phyloP scores from a whole-genome alignment of 805 yeast genomes.

The Kazachstania africana region DNA sequence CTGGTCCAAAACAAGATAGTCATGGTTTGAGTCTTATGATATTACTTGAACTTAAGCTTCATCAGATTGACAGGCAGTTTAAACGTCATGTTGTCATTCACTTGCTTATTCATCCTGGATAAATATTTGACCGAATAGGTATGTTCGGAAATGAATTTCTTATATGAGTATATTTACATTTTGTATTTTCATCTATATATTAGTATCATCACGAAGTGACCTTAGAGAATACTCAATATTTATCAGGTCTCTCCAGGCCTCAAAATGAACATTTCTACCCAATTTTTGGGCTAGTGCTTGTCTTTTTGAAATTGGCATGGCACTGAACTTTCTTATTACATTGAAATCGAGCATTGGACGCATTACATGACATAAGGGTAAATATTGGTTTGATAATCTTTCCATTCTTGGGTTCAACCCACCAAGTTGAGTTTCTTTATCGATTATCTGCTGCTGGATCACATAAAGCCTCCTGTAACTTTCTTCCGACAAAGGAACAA shows the following conservation, averaged over 20 bases:
- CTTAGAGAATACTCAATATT: conserved; percentile 37
- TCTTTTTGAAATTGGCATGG: conserved; percentile 47
- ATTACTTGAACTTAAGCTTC: too few relatives aligned
- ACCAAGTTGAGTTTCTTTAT: conserved; percentile 57
- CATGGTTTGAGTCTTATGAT: too few relatives aligned
- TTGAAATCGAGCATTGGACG: conserved; percentile 60
- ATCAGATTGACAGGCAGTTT: too few relatives aligned
- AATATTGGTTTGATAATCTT: conserved; percentile 31
- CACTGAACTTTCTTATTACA: conserved; percentile 41
- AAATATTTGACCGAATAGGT: too few relatives aligned
- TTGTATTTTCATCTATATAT: too few relatives aligned
- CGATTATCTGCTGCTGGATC: conserved; percentile 76
- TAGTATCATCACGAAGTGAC: too few relatives aligned
- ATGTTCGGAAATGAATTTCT: too few relatives aligned
- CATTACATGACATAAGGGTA: conserved; percentile 28
- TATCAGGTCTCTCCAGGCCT: conserved; percentile 57
- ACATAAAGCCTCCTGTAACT: conserved; percentile 72
- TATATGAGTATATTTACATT: too few relatives aligned
- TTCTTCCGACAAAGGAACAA: conserved; percentile 65
- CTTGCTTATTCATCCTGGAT: too few relatives aligned
- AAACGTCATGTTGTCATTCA: too few relatives aligned
- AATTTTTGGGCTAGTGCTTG: conserved; percentile 42
- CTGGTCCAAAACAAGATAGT: too few relatives aligned
- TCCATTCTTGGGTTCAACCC: conserved; percentile 77
- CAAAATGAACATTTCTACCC: conserved; percentile 44